phyloP scores from a whole-genome alignment of 257 asterid genomes.

The Solanum virginianum region DNA sequence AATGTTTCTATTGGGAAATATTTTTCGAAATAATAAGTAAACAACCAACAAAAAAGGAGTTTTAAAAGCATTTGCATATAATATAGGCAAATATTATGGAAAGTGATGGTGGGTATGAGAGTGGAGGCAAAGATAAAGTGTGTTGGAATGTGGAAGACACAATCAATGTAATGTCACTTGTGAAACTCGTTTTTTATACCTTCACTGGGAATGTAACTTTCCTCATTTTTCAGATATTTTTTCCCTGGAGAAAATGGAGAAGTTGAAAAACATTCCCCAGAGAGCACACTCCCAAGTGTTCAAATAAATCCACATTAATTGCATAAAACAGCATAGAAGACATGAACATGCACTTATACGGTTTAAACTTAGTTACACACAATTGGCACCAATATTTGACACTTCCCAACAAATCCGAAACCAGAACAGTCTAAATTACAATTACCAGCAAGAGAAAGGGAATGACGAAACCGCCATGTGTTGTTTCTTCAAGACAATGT shows the following conservation, averaged over 20 bases:
- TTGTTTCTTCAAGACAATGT: constrained; percentile 53
- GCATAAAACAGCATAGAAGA: not conserved
- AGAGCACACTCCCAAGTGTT: not conserved
- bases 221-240: not conserved
- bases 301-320: not conserved
- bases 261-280: not conserved
- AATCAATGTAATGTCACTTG: not conserved
- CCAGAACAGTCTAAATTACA: not conserved
- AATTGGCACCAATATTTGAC: not conserved
- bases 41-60: no score
- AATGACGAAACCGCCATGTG: not conserved
- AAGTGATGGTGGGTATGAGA: not conserved
- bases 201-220: not conserved
- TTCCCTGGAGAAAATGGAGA: not conserved
- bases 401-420: not conserved
- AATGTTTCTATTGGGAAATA: no score
- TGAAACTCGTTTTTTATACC: not conserved
- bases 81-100: not conserved
- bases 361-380: not conserved
- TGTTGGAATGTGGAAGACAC: not conserved
- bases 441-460: not conserved
- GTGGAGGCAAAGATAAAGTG: not conserved
- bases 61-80: no score
- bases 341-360: not conserved
- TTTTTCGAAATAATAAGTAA: no score